Evolutionary conservation across 768 basidiomycete species (phyloP), one percentile per base, ranked within the genome.

Genomic region (Auricularia cornea): DNA sequence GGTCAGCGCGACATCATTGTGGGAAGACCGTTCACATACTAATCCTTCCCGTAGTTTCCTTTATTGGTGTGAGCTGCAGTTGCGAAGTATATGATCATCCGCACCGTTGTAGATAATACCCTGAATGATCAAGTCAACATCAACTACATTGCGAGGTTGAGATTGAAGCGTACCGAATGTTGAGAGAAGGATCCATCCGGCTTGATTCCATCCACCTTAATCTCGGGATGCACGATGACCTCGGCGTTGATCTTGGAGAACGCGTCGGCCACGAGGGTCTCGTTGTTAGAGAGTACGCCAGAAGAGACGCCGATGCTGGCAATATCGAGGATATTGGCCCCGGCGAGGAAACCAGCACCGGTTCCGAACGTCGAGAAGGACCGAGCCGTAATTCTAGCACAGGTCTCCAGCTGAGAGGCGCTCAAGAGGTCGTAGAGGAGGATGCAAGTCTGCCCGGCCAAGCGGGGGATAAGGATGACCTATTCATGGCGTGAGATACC

Each of bases 241-340:
- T 87, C 84, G 2, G 68, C 66, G 67, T 88, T 85, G 18, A 85
- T 76, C 41, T 78, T 73, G 16, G 70, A 65, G 68, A 81, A 86
- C 3, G 84, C 81, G 65, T 83, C 80, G 0, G 71, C 72, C 35
- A 87, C 68, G 14, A 84, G 70, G 3, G 80, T 75, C 5, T n/a
- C 44, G 38, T 67, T 63, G 11, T 57, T 31, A 26, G 54, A 71
- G 59, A 75, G 62, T 76, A 77, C 41, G 66, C 81, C 70, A 69
- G 75, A 69, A 35, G 86, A 83, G 14, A 86, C 82, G 14, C 84
- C 83, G 59, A 87, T 81, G 67, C 80, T 82, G 23, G 85, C 84
- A 40, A 89, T 79, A 69, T 89, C 86, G 59, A 88, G 73, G 0
- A 80, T 77, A 67, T 89, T 88, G 4, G 88, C 87, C 14, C 88